phyloP scores from a whole-genome alignment of 805 yeast genomes.

The Candida xiaguanensis region DNA sequence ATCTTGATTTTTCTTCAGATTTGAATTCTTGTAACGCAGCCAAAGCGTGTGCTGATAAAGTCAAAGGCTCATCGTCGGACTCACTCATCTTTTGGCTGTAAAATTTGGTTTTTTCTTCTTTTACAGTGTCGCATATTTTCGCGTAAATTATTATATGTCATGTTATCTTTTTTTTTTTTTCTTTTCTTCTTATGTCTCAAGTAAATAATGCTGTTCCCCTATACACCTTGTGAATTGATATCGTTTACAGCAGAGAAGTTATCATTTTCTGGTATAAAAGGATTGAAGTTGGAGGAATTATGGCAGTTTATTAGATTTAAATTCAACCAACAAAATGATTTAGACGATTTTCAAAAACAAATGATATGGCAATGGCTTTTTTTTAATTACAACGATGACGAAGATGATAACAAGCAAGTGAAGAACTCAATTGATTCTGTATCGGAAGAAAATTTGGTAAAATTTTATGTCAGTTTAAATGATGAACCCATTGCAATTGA shows the following conservation, averaged over 20 bases:
- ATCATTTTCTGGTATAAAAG: slow-evolving; percentile 32
- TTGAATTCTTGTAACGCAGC: slow-evolving; percentile 64
- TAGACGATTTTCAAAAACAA: slow-evolving; percentile 36
- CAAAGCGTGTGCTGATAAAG: slow-evolving; percentile 46
- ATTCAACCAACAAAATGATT: slow-evolving; percentile 12
- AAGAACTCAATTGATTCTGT: neutral
- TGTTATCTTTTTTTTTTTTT: too few relatives aligned
- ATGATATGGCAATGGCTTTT: slow-evolving; percentile 40
- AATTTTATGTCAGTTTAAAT: slow-evolving; percentile 8
- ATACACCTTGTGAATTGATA: slow-evolving; percentile 26
- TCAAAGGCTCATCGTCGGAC: slow-evolving; percentile 41
- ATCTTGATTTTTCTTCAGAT: slow-evolving; percentile 56
- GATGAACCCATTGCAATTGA: slow-evolving; percentile 12
- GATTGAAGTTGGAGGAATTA: slow-evolving; percentile 23
- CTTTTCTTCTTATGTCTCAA: neutral
- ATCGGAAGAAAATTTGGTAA: neutral
- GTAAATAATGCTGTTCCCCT: slow-evolving; percentile 15
- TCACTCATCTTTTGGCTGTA: slow-evolving; percentile 21
- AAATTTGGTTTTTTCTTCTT: neutral
- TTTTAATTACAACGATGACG: slow-evolving; percentile 15
- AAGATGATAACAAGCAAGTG: slow-evolving; percentile 10
- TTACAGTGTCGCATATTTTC: neutral
- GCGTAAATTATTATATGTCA: neutral
- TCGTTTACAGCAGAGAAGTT: slow-evolving; percentile 20
- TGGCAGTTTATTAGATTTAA: slow-evolving; percentile 23